Base-by-base conservation (phyloP, 805 yeast species). In the Metschnikowia kunwiensis region DNA sequence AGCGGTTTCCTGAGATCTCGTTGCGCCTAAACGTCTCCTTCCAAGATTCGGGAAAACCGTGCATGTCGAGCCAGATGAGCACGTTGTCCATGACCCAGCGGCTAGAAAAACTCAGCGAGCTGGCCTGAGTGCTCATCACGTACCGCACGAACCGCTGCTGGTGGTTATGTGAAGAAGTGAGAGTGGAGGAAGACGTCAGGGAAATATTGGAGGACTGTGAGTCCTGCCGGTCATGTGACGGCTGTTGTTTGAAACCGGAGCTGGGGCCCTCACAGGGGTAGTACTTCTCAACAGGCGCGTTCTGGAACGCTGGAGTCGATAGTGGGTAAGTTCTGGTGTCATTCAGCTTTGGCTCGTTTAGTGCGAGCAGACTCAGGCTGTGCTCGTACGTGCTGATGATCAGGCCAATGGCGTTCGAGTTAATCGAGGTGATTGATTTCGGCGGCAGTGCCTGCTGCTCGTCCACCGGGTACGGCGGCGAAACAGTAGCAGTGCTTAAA, bases 1-100 rank as follows among this genome's bases (percentile, higher is more conserved):
- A 87, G 18, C 72, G 63, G 30, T 76, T 72, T 0, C 88, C 87
- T 7, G 70, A 63, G 3, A 88, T 65, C 32, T 76, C 75, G 42
- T 77, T 69, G 27, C 68, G 68, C 26, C 63, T 62, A 57, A 88
- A 83, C 12, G 79, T 72, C 4, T 68, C 74, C n/a, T 74, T 65
- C 96, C 96, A 88, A 10, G 80, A 65, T 3, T 71, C 74, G 46
- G 82, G 82, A 59, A 88, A 88, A 14, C 74, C 70, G 54, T 87
- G 72, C n/a, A 58, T 49, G 6, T 73, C 79, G 17, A 88, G 66
- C 94, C 95, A 88, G 31, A 63, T 55, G 0, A 70, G 41, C 1
- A 87, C 89, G 34, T 83, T 68, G n/a, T 72, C 77, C 44, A 74
- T 62, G 1, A 81, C 77, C 96, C 96, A 87, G 40, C 77, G 80